Evolutionary conservation across 2,329 filamentous ascomycete species (phyloP), one percentile per base, ranked within the genome.

Genomic region (Dactylellina parvicollis): DNA sequence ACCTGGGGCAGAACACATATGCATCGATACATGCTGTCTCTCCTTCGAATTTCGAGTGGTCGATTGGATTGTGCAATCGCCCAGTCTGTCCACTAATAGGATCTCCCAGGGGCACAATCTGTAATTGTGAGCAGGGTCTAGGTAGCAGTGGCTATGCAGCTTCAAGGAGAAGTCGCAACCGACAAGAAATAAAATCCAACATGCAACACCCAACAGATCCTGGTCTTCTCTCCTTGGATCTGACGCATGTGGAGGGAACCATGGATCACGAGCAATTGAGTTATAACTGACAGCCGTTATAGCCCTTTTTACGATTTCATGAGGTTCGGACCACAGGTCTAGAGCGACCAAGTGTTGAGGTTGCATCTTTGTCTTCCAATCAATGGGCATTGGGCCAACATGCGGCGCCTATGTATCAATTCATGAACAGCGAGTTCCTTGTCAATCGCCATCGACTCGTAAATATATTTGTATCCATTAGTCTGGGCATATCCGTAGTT

Each of bases 91-190:
- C 40, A 59, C n/a, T 59, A 26, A 34, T n/a, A 47, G 16, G n/a
- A 22, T 14, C 24, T 24, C 16, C 36, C 38, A 59, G 55, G 55
- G 55, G 55, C 55, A 59, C 55, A 26, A 59, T 47, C 42, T 59
- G n/a, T 34, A 10, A 59, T 46, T 59, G 24, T 8, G 22, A 34
- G n/a, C 55, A 59, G 28, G n/a, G 55, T 22, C 22, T 40, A 59
- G 38, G 38, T 46, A 59, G 26, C 38, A 46, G 55, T 59, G 38
- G 40, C 55, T 46, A 56, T 47, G 55, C 55, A 59, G 32, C 38
- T 24, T 24, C 24, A 59, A 59, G 55, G 55, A 59, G 55, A 59
- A 59, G 42, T n/a, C 36, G 26, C 38, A 46, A 26, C 38, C 55
- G 55, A 34, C 16, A 4, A 22, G 2, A 9, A 56, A 16, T 28